Evolutionary conservation across 352 stramenopile genomes (phyloP).

Genomic region (Globisporangium paddicum): DNA sequence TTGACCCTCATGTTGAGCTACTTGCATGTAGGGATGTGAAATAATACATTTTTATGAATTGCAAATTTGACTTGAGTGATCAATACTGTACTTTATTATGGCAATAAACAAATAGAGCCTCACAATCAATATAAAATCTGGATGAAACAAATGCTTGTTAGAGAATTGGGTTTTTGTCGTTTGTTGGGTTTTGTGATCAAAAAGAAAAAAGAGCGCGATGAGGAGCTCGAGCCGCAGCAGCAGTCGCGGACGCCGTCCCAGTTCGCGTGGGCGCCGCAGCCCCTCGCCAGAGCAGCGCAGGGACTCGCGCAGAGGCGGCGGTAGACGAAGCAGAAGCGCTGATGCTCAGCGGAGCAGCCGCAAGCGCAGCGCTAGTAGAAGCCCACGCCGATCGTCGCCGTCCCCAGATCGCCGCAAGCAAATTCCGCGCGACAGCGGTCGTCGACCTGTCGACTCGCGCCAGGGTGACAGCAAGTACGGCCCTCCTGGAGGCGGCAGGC

Average conservation of each 20-base stretch:
- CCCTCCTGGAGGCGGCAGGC: constrained; percentile 1
- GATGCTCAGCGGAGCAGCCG: constrained; percentile 16
- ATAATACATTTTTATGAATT: no score
- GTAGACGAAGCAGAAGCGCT: constrained; percentile 23
- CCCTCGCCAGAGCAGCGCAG: constrained; percentile 9
- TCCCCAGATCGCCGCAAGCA: constrained; percentile 11
- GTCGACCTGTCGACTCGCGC: not conserved
- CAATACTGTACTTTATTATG: no score
- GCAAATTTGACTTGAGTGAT: no score
- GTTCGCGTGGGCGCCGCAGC: constrained; percentile 3
- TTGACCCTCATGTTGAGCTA: no score
- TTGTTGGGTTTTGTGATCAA: not conserved
- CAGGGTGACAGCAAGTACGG: constrained; percentile 12
- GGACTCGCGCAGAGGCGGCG: not conserved
- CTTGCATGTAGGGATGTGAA: no score
- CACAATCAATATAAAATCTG: no score
- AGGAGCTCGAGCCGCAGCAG: constrained; percentile 13
- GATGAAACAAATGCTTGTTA: no score
- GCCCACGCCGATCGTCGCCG: constrained; percentile 6
- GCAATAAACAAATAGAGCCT: no score
- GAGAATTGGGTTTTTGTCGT: not conserved
- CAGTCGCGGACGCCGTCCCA: constrained; percentile 12
- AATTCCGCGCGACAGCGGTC: not conserved
- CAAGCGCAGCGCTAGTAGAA: constrained; percentile 17
- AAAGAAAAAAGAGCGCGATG: not conserved